phyloP scores from a whole-genome alignment of 345 rosid genomes.

The Syzygium aromaticum region DNA sequence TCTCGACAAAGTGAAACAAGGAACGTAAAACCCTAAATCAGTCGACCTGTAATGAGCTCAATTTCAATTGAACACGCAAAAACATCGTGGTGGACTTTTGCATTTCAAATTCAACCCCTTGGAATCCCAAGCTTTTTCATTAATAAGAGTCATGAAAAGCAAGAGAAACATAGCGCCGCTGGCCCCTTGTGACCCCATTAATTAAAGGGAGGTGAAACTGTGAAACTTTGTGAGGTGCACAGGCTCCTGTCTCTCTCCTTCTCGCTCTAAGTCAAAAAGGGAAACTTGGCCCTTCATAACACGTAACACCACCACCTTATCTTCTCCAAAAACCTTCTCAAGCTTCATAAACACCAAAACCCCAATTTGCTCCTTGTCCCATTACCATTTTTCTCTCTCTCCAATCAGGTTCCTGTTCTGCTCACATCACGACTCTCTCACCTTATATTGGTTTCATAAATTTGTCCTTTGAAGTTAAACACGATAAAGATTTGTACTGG shows the following conservation, averaged over 20 bases:
- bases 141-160: constrained; percentile 11
- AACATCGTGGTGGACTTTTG: not conserved
- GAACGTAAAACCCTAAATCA: not conserved
- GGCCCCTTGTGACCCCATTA: constrained; percentile 11
- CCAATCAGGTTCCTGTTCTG: not conserved
- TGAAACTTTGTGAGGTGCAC: not conserved
- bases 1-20: not conserved
- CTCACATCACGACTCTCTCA: not conserved
- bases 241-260: not conserved
- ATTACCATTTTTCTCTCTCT: constrained; percentile 1
- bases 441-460: not conserved
- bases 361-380: not conserved
- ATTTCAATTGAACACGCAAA: not conserved
- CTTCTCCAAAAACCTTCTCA: not conserved
- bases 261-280: not conserved
- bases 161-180: constrained; percentile 4
- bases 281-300: not conserved
- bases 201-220: constrained; percentile 4
- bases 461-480: not conserved
- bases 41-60: not conserved
- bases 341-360: not conserved
- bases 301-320: not conserved
- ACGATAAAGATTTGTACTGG: not conserved
- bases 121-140: not conserved
- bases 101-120: not conserved